These are phyloP conservation scores for Castanea mollissima DNA, from an alignment of 306 rosid genomes.

Conservation along the genomic window DNA sequence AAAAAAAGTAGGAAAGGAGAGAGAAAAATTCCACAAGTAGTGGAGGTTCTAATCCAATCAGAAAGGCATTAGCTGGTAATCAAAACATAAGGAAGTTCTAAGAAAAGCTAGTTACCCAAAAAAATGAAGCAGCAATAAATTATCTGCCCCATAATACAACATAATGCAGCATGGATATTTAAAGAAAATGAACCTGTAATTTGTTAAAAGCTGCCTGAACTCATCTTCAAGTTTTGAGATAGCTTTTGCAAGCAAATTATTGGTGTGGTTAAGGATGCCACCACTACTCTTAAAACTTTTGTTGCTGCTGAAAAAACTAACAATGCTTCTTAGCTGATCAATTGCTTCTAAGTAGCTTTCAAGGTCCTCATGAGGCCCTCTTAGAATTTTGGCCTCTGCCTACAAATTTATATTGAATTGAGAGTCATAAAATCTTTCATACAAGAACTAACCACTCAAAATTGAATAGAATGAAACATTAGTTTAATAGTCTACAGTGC, in stretches of 20 bases:
- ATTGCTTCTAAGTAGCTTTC: slow-evolving; percentile 89
- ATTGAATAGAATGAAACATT: background rate
- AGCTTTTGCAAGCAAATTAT: slow-evolving; percentile 77
- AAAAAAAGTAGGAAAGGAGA: background rate
- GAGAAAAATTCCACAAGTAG: background rate
- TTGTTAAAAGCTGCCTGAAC: slow-evolving; percentile 74
- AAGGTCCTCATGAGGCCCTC: slow-evolving; percentile 96
- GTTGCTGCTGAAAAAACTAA: slow-evolving; percentile 61
- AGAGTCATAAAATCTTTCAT: background rate
- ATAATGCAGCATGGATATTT: slow-evolving; percentile 6
- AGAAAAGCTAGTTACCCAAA: background rate
- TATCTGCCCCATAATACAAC: background rate
- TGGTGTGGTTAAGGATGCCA: slow-evolving; percentile 63
- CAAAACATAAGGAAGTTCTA: background rate
- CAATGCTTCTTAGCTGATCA: slow-evolving; percentile 61
- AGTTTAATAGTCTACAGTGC: too few relatives aligned
- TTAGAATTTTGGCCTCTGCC: slow-evolving; percentile 96
- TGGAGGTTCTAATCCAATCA: background rate
- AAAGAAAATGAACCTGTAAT: slow-evolving; percentile 62
- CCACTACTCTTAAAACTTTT: slow-evolving; percentile 62
- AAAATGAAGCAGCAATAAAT: background rate
- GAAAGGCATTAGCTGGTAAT: background rate
- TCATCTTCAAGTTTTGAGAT: slow-evolving; percentile 93
- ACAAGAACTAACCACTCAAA: background rate
- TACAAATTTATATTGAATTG: slow-evolving; percentile 23